phyloP scores from a whole-genome alignment of 1,284 basidiomycete genomes.

The Malassezia brasiliensis region DNA sequence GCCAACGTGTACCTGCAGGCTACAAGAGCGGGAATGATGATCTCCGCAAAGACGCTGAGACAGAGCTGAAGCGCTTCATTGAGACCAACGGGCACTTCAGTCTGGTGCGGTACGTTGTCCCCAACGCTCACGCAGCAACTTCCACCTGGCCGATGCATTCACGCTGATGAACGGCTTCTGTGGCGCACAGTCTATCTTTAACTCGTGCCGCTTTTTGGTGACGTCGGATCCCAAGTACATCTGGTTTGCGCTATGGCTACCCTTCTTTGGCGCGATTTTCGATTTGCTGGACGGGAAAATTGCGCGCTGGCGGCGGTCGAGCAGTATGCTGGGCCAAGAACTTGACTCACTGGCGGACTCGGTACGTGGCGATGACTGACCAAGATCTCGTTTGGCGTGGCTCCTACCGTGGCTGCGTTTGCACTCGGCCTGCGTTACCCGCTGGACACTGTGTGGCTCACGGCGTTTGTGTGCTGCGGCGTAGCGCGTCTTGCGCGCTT shows the following conservation, averaged over 20 bases:
- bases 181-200: slow-evolving; percentile 89
- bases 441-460: slow-evolving; percentile 75
- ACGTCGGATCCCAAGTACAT: slow-evolving; percentile 60
- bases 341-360: slow-evolving; percentile 92
- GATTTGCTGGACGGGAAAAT: slow-evolving; percentile 97
- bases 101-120: slow-evolving; percentile 29
- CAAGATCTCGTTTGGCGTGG: slow-evolving; percentile 95
- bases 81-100: slow-evolving; percentile 47
- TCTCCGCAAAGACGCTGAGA: slow-evolving; percentile 9
- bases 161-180: slow-evolving; percentile 99
- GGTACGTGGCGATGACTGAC: slow-evolving; percentile 52
- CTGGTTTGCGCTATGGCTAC: slow-evolving; percentile 68
- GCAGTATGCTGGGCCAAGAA: slow-evolving; percentile 95
- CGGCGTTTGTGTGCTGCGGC: slow-evolving; percentile 87
- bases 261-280: slow-evolving; percentile 91
- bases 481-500: slow-evolving; percentile 91
- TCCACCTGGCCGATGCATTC: slow-evolving; percentile 91
- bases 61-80: slow-evolving; percentile 37
- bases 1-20: background rate
- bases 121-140: slow-evolving; percentile 60
- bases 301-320: slow-evolving; percentile 88
- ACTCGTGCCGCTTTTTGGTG: slow-evolving; percentile 74
- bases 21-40: background rate
- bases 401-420: slow-evolving; percentile 84
- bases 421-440: slow-evolving; percentile 78